Percentiles rank a stretch among this genome's conserved stretches.
Conservation (phyloP, 805 yeast species). For the Lachancea nothofagi region DNA sequence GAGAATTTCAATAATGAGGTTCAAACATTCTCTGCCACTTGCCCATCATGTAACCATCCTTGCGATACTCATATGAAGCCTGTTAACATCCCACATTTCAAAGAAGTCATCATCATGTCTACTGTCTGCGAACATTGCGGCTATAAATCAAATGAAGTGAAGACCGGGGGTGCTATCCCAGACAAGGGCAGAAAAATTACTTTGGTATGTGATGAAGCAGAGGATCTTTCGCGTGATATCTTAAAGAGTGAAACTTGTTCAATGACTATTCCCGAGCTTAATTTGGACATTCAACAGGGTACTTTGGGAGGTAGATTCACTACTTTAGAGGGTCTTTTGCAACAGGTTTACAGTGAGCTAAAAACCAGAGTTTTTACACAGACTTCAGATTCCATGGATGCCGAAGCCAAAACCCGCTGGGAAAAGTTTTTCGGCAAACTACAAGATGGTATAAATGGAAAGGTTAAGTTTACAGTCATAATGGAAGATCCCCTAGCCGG, state of each 20-base stretch:
- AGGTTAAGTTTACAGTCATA: constrained; percentile 70
- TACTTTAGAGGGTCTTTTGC: constrained; percentile 86
- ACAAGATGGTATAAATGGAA: constrained; percentile 76
- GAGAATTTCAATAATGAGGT: constrained; percentile 86
- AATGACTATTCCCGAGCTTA: constrained; percentile 76
- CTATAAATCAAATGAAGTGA: constrained; percentile 93
- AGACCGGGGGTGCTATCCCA: constrained; percentile 97
- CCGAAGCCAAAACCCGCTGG: constrained; percentile 77
- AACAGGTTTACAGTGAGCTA: constrained; percentile 86
- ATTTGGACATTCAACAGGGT: constrained; percentile 88
- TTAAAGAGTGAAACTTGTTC: constrained; percentile 93
- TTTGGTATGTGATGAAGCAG: constrained; percentile 68
- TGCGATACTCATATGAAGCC: constrained; percentile 96
- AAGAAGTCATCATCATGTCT: constrained; percentile 94
- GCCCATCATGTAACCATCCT: constrained; percentile 74
- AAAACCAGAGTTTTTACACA: constrained; percentile 77
- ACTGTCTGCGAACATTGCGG: constrained; percentile 92
- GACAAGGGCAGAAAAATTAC: constrained; percentile 71
- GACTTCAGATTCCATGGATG: constrained; percentile 89
- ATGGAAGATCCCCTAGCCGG: constrained; percentile 96
- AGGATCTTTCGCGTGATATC: constrained; percentile 90
- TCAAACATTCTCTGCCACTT: constrained; percentile 85
- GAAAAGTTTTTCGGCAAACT: constrained; percentile 64
- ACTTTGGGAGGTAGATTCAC: constrained; percentile 98
- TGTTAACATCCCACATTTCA: constrained; percentile 95